phyloP scores from a whole-genome alignment of 345 rosid species.

The Gossypium rotundifolium region DNA sequence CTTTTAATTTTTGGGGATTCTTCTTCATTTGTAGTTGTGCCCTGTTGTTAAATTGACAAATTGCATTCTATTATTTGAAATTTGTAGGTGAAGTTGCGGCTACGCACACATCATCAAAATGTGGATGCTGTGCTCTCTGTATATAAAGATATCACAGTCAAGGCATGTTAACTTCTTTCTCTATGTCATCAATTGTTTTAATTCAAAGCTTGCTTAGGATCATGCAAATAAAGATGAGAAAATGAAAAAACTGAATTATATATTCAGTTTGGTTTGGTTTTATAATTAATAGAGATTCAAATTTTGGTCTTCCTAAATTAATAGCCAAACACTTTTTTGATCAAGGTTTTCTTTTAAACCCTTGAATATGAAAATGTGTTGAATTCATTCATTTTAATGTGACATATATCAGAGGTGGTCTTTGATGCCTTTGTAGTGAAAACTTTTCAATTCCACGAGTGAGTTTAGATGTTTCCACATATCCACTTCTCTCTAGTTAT shows the following conservation, averaged over 20 bases:
- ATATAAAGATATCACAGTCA: slow-evolving; percentile 63
- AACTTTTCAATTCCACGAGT: too few relatives aligned
- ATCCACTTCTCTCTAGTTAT: too few relatives aligned
- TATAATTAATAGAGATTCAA: background rate
- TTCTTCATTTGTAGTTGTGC: background rate
- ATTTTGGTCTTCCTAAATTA: background rate
- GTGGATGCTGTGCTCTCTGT: slow-evolving; percentile 81
- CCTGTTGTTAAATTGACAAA: background rate
- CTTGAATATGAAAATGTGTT: too few relatives aligned
- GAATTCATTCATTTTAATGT: too few relatives aligned
- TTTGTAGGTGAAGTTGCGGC: slow-evolving; percentile 71
- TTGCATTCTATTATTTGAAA: background rate
- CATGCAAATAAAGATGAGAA: background rate
- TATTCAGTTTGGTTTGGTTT: background rate
- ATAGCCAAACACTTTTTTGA: background rate
- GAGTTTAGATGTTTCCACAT: too few relatives aligned
- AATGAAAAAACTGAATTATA: background rate
- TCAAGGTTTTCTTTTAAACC: too few relatives aligned
- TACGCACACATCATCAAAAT: slow-evolving; percentile 68
- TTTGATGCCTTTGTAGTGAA: too few relatives aligned
- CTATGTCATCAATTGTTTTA: background rate
- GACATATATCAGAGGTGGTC: too few relatives aligned
- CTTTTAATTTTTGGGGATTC: background rate
- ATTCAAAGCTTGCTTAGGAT: background rate
- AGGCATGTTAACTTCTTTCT: slow-evolving; percentile 45